These are phyloP conservation scores for Fraxinus latifolia DNA, from an alignment of 305 asterid species.

Conservation along the genomic window DNA sequence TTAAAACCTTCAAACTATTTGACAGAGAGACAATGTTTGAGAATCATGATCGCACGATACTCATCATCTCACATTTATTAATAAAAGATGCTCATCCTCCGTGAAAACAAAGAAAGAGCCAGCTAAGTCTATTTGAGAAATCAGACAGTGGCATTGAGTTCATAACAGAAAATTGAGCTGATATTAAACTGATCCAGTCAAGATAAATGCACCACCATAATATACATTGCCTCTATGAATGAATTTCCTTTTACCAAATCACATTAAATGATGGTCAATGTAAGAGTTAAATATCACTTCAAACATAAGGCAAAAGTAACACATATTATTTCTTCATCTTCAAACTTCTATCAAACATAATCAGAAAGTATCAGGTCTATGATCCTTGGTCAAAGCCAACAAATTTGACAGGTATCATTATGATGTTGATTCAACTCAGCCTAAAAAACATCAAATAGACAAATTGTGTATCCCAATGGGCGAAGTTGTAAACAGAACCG, in stretches of 20 bases:
- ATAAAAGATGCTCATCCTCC: background rate
- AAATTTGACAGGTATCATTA: background rate
- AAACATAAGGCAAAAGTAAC: background rate
- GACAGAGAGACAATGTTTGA: background rate
- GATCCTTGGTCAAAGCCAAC: background rate
- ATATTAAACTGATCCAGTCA: background rate
- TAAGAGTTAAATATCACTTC: background rate
- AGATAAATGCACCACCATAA: background rate
- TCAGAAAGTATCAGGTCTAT: background rate
- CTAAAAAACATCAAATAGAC: background rate
- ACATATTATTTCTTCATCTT: background rate
- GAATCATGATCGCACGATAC: background rate
- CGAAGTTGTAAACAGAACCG: background rate
- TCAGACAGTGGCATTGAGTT: background rate
- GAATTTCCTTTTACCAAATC: background rate
- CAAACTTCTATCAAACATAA: background rate
- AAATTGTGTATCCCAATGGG: background rate
- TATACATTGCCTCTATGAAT: background rate
- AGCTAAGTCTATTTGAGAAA: background rate
- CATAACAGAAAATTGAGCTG: background rate
- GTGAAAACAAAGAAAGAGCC: background rate
- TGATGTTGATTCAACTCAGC: background rate
- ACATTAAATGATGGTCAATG: background rate
- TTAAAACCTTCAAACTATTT: background rate
- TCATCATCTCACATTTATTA: background rate